A percentile compares a stretch with the other conserved stretches of the same genome.
These are phyloP conservation scores for Primulina tabacum DNA, from an alignment of 257 asterid genomes.

Conservation along the genomic window DNA sequence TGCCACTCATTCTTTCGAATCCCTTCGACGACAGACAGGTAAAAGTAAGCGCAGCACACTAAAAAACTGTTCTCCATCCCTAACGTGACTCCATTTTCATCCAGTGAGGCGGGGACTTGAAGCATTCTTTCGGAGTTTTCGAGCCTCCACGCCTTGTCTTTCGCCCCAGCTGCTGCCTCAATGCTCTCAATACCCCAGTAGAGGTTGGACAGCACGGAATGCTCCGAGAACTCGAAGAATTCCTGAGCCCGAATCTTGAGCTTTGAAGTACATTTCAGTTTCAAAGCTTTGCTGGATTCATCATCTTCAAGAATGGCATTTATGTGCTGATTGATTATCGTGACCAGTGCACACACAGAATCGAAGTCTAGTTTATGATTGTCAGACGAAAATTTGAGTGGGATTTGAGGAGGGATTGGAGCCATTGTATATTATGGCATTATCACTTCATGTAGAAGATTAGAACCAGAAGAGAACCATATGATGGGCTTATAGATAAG, in stretches of 20 bases:
- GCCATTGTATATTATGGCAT: constrained; percentile 45
- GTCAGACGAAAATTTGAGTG: constrained; percentile 28
- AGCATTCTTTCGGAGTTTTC: constrained; percentile 71
- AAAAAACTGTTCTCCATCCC: constrained; percentile 52
- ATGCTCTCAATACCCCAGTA: constrained; percentile 69
- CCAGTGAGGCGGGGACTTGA: constrained; percentile 79
- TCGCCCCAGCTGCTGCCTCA: constrained; percentile 44
- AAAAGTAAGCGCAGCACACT: constrained; percentile 60
- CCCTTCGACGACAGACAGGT: constrained; percentile 50
- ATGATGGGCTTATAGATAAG: no score
- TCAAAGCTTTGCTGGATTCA: constrained; percentile 39
- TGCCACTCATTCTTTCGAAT: constrained; percentile 62
- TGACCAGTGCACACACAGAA: constrained; percentile 42
- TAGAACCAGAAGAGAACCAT: no score
- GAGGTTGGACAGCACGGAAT: constrained; percentile 68
- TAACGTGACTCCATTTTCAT: constrained; percentile 55
- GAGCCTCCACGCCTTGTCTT: constrained; percentile 37
- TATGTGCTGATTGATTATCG: constrained; percentile 44
- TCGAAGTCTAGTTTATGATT: constrained; percentile 49
- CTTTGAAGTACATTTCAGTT: constrained; percentile 52
- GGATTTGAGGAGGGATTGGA: constrained; percentile 31
- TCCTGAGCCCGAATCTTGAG: constrained; percentile 48
- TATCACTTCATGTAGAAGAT: constrained; percentile 31
- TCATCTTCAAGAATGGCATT: constrained; percentile 34
- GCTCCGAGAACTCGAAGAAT: constrained; percentile 66